Evolutionary conservation across 768 basidiomycete species (phyloP).

Genomic region (Pholiota conissans): DNA sequence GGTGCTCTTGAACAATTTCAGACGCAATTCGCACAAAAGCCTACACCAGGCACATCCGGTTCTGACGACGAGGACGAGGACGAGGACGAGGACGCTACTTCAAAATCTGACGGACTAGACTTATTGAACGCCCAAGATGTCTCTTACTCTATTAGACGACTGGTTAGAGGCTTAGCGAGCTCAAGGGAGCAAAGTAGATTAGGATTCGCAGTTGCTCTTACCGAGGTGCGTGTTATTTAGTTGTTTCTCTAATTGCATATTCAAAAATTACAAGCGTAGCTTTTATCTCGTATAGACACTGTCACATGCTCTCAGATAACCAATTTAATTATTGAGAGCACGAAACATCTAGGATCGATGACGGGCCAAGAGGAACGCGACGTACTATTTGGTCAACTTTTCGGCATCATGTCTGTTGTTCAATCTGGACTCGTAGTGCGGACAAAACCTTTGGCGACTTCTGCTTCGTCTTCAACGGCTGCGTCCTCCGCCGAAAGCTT

Average conservation of each 20-base stretch:
- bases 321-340: constrained; percentile 69
- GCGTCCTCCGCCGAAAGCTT: constrained; percentile 63
- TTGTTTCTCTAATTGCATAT: constrained; percentile 18
- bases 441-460: constrained; percentile 49
- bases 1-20: constrained; percentile 86
- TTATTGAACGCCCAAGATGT: constrained; percentile 85
- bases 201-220: constrained; percentile 94
- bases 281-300: constrained; percentile 76
- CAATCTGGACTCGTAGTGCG: constrained; percentile 83
- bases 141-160: constrained; percentile 84
- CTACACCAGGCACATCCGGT: constrained; percentile 28
- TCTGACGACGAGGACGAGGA: constrained; percentile 49
- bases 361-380: constrained; percentile 93
- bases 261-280: constrained; percentile 41
- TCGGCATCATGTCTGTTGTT: constrained; percentile 84
- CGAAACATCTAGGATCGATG: constrained; percentile 74
- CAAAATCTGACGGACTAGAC: constrained; percentile 54
- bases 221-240: constrained; percentile 70
- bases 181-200: constrained; percentile 91
- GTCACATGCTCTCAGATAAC: constrained; percentile 78
- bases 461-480: constrained; percentile 51
- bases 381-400: constrained; percentile 86
- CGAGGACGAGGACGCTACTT: constrained; percentile 41
- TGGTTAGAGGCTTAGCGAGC: constrained; percentile 87
- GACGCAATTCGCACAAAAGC: constrained; percentile 53